Base-by-base conservation (phyloP, 768 basidiomycete species). In the Tylopilus intermedius region DNA sequence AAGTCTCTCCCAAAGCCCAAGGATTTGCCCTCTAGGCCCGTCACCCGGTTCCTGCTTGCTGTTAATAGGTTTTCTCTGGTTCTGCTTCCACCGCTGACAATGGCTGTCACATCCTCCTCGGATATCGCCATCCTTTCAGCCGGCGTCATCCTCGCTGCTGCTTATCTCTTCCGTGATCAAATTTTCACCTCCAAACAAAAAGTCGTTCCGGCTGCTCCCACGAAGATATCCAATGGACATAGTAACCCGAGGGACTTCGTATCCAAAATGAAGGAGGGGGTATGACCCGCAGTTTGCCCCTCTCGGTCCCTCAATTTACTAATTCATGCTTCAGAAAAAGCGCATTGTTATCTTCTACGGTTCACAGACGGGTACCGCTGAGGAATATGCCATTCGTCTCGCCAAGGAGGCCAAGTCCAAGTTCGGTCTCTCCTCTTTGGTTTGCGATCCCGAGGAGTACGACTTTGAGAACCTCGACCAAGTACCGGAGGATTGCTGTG, bases 381-480 rank as follows among this genome's bases (percentile, higher is more conserved):
- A 98, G 71, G 95, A 99, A 70, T 96, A 94, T 61, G 94, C 94
- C 39, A 93, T 95, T 60, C 89, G 96, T 69, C 80, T 99, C 9
- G 95, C 95, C 13, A 98, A 98, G 74, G 95, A 99, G 68, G 93
- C 92, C 38, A 99, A 99, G 73, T 80, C 90, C 55, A 92, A 95
- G 66, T 99, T 91, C 58, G 95, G 95, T 45, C 79, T 97, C 14
- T 88, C 92, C 9, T 96, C 94, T 7, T 84, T 98, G 50, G 95
- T 99, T 14, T 96, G 94, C 65, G 95, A 99, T 66, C 94, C 94
- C 3, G 96, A 99, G 70, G 95, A 99, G 71, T 97, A 97, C 69
- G 96, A 98, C 67, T 97, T 98, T 66, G 92, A 94, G 68, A 94
- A 89, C 69, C 83, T 98, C 57, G 95, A 98, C 71, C 78, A 86